A percentile compares a stretch with the other conserved stretches of the same genome.
These are phyloP conservation scores for Fragaria nilgerrensis DNA, from an alignment of 306 rosid species.

Conservation along the genomic window DNA sequence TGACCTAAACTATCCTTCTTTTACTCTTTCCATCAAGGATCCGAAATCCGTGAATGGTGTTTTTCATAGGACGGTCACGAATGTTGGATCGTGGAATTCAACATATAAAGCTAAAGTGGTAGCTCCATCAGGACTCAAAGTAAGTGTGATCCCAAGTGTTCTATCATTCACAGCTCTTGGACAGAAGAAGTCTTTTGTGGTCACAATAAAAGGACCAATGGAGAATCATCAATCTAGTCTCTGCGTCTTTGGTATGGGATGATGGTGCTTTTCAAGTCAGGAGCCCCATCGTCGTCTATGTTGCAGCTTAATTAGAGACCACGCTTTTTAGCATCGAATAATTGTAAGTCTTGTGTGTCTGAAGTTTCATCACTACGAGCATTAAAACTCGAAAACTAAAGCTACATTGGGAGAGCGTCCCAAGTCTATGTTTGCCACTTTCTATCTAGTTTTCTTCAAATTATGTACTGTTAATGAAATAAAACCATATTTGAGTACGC, in stretches of 20 bases:
- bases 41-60: constrained; percentile 16
- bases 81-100: constrained; percentile 42
- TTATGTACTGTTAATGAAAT: too few relatives aligned
- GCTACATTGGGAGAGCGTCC: too few relatives aligned
- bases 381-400: too few relatives aligned
- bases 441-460: too few relatives aligned
- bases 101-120: constrained; percentile 33
- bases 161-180: constrained; percentile 37
- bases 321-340: too few relatives aligned
- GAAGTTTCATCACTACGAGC: too few relatives aligned
- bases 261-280: constrained; percentile 45
- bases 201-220: constrained; percentile 31
- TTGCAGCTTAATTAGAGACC: background rate
- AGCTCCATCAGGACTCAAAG: constrained; percentile 26
- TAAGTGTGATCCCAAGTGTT: constrained; percentile 37
- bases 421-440: too few relatives aligned
- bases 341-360: too few relatives aligned
- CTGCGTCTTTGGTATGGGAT: constrained; percentile 47
- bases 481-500: too few relatives aligned
- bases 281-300: constrained; percentile 43
- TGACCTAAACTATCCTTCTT: constrained; percentile 55
- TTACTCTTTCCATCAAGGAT: constrained; percentile 21
- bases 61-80: constrained; percentile 36
- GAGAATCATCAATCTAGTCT: background rate
- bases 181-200: constrained; percentile 24